Conservation (phyloP, 1,139 yeast genomes). For the Suhomyces yuchorum region DNA sequence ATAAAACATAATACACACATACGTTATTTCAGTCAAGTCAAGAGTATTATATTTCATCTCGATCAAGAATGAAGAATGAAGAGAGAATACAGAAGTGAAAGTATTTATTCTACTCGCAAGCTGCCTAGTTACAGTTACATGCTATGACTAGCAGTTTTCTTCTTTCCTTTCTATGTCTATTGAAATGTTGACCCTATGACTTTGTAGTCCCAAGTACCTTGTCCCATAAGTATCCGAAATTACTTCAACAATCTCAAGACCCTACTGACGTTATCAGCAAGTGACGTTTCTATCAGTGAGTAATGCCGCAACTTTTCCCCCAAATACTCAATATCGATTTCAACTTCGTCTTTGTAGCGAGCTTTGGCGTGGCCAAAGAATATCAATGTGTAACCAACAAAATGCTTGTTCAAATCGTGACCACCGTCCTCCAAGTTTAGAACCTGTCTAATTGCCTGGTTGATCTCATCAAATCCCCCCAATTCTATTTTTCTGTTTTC, state of each 20-base stretch:
- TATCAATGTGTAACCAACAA: conserved; percentile 20
- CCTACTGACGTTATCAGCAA: not conserved
- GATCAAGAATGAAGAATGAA: not conserved
- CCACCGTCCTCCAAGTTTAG: conserved; percentile 1
- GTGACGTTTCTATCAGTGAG: not conserved
- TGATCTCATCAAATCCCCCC: conserved; percentile 1
- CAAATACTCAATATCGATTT: not conserved
- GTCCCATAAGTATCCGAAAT: not conserved
- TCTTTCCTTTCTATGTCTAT: not conserved
- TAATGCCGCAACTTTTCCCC: conserved; percentile 1
- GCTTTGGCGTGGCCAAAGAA: conserved; percentile 16
- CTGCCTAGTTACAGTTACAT: not conserved
- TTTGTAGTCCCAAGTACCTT: not conserved
- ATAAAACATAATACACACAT: conserved; percentile 8
- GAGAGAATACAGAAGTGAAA: not conserved
- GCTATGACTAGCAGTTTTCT: not conserved
- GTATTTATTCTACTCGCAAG: not conserved
- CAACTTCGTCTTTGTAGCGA: conserved; percentile 1
- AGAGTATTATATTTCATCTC: not conserved
- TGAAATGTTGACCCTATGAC: not conserved
- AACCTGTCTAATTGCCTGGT: conserved; percentile 7
- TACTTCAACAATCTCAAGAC: not conserved
- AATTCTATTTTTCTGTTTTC: conserved; percentile 1
- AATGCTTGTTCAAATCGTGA: conserved; percentile 13
- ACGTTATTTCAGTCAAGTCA: not conserved